These are phyloP conservation scores for Citrus reticulata DNA, from an alignment of 345 rosid species.

Conservation along the genomic window DNA sequence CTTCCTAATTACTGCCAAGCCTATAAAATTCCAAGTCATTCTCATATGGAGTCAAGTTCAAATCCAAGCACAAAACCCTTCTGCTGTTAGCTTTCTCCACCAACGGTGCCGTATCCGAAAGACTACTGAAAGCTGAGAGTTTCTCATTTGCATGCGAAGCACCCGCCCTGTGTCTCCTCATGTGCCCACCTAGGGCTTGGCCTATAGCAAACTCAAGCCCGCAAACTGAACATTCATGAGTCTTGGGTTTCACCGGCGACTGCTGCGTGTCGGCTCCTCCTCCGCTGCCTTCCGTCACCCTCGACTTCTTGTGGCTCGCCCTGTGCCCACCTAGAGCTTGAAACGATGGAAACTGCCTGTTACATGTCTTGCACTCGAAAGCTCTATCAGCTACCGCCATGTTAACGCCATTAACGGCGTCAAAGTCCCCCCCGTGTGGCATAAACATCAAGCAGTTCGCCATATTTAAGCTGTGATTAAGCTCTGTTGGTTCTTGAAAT, in stretches of 20 bases:
- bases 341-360: constrained; percentile 52
- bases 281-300: constrained; percentile 3
- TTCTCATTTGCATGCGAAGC: constrained; percentile 13
- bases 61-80: constrained; percentile 49
- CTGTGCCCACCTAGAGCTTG: constrained; percentile 72
- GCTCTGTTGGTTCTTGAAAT: constrained; percentile 17
- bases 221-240: constrained; percentile 86
- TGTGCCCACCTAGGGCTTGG: constrained; percentile 67
- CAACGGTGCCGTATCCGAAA: constrained; percentile 6
- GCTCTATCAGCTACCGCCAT: constrained; percentile 20
- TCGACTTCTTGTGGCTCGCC: constrained; percentile 70
- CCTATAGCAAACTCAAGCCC: constrained; percentile 82
- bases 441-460: constrained; percentile 57
- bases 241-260: constrained; percentile 42
- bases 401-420: not conserved
- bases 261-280: not conserved
- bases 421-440: constrained; percentile 29
- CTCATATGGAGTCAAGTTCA: constrained; percentile 71
- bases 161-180: constrained; percentile 55
- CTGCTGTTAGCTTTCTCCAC: constrained; percentile 45
- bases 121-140: not conserved
- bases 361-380: constrained; percentile 73
- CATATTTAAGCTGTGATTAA: constrained; percentile 33
- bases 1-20: constrained; percentile 15
- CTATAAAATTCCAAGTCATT: constrained; percentile 50